A percentile compares a stretch with the other conserved stretches of the same genome.
phyloP scores from a whole-genome alignment of 169 alveolate species.

The Eimeria brunetti region DNA sequence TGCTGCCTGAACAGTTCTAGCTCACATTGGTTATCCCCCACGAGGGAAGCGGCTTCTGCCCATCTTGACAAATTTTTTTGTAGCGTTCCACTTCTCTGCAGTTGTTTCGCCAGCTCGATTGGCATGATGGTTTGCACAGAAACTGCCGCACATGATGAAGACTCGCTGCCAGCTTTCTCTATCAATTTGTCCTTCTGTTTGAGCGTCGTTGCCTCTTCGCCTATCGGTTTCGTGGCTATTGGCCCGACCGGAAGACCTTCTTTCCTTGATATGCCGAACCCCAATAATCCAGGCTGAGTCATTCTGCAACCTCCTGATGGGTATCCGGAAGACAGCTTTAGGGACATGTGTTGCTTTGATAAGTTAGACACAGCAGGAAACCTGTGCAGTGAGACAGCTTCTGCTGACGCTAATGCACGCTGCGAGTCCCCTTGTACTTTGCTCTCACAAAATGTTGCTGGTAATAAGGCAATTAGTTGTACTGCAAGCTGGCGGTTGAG shows the following conservation, averaged over 20 bases:
- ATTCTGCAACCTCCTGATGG: background rate
- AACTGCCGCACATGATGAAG: background rate
- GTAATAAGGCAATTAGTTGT: background rate
- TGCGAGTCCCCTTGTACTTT: background rate
- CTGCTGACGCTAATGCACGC: background rate
- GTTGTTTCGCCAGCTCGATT: no score
- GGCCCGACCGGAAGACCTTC: background rate
- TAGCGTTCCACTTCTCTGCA: background rate
- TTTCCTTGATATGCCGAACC: background rate
- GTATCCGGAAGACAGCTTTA: background rate
- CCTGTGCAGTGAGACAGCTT: background rate
- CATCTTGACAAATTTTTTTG: background rate
- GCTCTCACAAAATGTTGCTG: background rate
- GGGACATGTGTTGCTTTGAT: background rate
- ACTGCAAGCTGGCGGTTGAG: background rate
- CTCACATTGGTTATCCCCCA: background rate
- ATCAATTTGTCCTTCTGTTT: background rate
- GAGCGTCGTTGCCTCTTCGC: background rate
- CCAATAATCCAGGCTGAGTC: background rate
- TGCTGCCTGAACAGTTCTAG: constrained; percentile 15
- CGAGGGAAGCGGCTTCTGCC: background rate
- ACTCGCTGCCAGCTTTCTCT: background rate
- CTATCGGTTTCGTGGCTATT: background rate
- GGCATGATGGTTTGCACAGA: background rate
- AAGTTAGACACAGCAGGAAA: background rate